phyloP scores from a whole-genome alignment of 2,329 filamentous ascomycete genomes.

The Aspergillus sp. region DNA sequence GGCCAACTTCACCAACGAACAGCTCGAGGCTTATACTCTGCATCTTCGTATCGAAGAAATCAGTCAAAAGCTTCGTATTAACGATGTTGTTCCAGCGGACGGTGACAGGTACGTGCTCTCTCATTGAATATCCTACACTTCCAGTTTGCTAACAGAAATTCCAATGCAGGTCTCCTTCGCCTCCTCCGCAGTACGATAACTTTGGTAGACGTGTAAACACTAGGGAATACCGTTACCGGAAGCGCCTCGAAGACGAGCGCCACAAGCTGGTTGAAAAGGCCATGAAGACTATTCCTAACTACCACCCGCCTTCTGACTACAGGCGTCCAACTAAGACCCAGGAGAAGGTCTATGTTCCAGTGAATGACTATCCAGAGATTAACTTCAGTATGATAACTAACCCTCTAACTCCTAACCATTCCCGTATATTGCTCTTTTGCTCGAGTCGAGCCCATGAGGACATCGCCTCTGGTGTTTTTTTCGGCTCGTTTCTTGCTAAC shows the following conservation, averaged over 20 bases:
- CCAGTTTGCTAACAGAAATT: conserved; percentile 4
- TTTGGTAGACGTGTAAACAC: conserved; percentile 99
- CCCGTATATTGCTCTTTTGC: conserved; percentile 39
- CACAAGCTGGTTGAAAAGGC: conserved; percentile 98
- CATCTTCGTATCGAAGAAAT: conserved; percentile 98
- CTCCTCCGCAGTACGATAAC: conserved; percentile 96
- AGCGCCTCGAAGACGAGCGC: conserved; percentile 95
- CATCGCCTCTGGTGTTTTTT: conserved; percentile 27
- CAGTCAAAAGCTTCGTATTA: conserved; percentile 97
- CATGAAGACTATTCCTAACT: conserved; percentile 99
- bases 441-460: conserved; percentile 37
- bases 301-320: conserved; percentile 97
- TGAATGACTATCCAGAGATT: conserved; percentile 99
- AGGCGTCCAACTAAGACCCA: conserved; percentile 98
- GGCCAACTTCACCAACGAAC: conserved; percentile 96
- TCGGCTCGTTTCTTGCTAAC: conserved; percentile 41
- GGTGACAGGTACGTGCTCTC: conserved; percentile 71
- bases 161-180: conserved; percentile 75
- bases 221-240: conserved; percentile 95
- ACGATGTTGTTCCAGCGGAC: conserved; percentile 96
- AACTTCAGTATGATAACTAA: conserved; percentile 99
- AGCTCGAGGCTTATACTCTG: conserved; percentile 93
- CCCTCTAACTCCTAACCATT: conserved; percentile 78
- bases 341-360: conserved; percentile 99
- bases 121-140: conserved; percentile 1